These are phyloP conservation scores for Camellia oleifera DNA, from an alignment of 179 eudicot genomes.

Conservation along the genomic window DNA sequence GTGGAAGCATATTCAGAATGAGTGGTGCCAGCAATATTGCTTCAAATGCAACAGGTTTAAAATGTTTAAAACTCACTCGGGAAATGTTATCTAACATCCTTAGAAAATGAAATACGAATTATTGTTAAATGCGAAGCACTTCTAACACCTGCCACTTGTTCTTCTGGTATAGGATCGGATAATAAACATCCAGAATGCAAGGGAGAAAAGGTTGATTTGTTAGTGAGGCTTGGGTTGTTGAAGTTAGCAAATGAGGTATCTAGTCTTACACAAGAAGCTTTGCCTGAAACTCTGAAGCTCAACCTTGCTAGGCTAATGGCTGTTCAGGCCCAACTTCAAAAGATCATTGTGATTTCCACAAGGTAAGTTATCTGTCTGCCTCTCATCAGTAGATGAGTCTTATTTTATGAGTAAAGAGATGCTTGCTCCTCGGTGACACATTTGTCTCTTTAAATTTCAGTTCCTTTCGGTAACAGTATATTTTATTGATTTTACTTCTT, in stretches of 20 bases:
- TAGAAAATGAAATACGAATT: too few relatives aligned
- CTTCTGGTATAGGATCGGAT: slow-evolving; percentile 27
- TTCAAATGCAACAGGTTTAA: slow-evolving; percentile 27
- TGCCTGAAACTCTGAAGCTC: slow-evolving; percentile 88
- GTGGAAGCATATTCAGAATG: slow-evolving; percentile 38
- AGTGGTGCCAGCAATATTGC: slow-evolving; percentile 11
- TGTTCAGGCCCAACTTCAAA: slow-evolving; percentile 78
- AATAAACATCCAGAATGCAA: slow-evolving; percentile 59
- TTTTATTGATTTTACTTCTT: background rate
- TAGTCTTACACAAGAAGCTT: slow-evolving; percentile 52
- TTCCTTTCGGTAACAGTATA: background rate
- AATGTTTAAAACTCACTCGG: background rate
- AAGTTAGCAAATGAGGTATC: slow-evolving; percentile 63
- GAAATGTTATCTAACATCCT: background rate
- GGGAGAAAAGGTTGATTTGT: slow-evolving; percentile 73
- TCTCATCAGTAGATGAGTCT: background rate
- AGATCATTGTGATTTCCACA: slow-evolving; percentile 70
- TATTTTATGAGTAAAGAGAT: too few relatives aligned
- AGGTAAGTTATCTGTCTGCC: slow-evolving; percentile 39
- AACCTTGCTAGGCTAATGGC: slow-evolving; percentile 62
- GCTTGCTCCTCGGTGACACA: too few relatives aligned
- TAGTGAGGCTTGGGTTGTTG: slow-evolving; percentile 71
- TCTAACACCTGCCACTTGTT: slow-evolving; percentile 5
- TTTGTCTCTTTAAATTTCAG: background rate
- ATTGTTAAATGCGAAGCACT: background rate